Evolutionary conservation across 805 yeast genomes (phyloP).

Genomic region (Teunomyces lycoperdinae): DNA sequence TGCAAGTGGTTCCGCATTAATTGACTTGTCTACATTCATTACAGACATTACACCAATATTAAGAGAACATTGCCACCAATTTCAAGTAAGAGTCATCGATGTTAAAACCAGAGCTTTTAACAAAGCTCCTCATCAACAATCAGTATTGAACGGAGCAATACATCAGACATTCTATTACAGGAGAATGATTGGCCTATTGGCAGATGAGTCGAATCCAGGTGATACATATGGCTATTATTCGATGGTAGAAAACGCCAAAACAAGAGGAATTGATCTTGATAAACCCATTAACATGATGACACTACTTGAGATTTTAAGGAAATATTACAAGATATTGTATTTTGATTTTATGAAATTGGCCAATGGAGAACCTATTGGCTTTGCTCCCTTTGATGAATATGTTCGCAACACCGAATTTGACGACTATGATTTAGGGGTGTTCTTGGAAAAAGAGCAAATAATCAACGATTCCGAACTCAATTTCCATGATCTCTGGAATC

Average conservation of each 20-base stretch:
- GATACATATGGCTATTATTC: constrained; percentile 36
- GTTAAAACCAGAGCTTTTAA: constrained; percentile 56
- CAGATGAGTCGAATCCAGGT: constrained; percentile 14
- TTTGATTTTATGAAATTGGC: constrained; percentile 46
- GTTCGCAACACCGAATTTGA: constrained; percentile 9
- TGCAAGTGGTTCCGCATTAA: constrained; percentile 17
- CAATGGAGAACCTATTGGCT: constrained; percentile 44
- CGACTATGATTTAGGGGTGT: constrained; percentile 5
- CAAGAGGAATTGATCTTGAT: constrained; percentile 49
- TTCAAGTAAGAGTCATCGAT: constrained; percentile 36
- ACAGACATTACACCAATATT: constrained; percentile 12
- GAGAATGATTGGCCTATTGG: constrained; percentile 42
- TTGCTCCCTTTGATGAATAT: constrained; percentile 36
- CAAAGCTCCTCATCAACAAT: constrained; percentile 46
- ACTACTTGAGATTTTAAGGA: constrained; percentile 36
- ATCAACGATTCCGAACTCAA: constrained; percentile 11
- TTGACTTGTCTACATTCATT: constrained; percentile 26
- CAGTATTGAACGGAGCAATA: constrained; percentile 49
- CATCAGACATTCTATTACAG: constrained; percentile 63
- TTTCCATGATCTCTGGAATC: constrained; percentile 19
- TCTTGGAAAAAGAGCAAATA: constrained; percentile 5
- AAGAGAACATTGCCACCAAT: constrained; percentile 11
- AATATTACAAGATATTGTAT: constrained; percentile 31
- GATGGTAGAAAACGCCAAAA: constrained; percentile 44
- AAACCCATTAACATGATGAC: constrained; percentile 43